Evolutionary conservation across 202 grass and related monocot genomes (phyloP).

Genomic region (Schoenoplectus tabernaemontani): DNA sequence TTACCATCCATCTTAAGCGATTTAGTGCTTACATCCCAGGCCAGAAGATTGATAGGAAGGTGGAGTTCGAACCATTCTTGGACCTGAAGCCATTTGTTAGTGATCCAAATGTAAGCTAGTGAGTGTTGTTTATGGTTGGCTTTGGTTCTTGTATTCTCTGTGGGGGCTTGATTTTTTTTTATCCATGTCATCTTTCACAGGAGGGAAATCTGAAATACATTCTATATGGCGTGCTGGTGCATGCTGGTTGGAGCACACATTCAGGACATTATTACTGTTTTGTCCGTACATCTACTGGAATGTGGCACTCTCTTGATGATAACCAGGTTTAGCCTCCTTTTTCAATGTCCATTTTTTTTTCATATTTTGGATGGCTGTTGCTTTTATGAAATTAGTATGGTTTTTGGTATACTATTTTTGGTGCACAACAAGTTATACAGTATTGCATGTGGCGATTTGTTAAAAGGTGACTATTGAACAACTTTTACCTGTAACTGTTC

Average conservation of each 20-base stretch:
- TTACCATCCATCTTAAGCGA: slow-evolving; percentile 90
- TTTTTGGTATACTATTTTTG: not conserved
- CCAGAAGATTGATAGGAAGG: slow-evolving; percentile 92
- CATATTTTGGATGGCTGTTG: not conserved
- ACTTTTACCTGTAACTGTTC: not conserved
- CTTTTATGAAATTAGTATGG: not conserved
- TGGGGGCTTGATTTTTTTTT: not conserved
- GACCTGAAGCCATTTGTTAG: slow-evolving; percentile 89
- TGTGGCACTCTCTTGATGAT: slow-evolving; percentile 99
- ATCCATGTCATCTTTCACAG: slow-evolving; percentile 31
- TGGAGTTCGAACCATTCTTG: slow-evolving; percentile 59
- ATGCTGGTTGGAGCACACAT: slow-evolving; percentile 85
- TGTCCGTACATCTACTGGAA: slow-evolving; percentile 86
- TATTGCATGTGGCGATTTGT: not conserved
- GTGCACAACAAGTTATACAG: not conserved
- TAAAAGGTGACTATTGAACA: not conserved
- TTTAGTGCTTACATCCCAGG: slow-evolving; percentile 74
- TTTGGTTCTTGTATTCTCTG: slow-evolving; percentile 3
- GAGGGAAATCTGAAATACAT: slow-evolving; percentile 65
- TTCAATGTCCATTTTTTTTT: slow-evolving; percentile 11
- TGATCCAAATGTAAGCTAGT: slow-evolving; percentile 60
- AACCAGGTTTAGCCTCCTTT: slow-evolving; percentile 56
- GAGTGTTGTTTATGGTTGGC: slow-evolving; percentile 1
- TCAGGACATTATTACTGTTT: slow-evolving; percentile 97
- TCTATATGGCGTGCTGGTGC: slow-evolving; percentile 96